Evolutionary conservation across 768 basidiomycete genomes (phyloP).

Genomic region (Antrodiella citrinella): DNA sequence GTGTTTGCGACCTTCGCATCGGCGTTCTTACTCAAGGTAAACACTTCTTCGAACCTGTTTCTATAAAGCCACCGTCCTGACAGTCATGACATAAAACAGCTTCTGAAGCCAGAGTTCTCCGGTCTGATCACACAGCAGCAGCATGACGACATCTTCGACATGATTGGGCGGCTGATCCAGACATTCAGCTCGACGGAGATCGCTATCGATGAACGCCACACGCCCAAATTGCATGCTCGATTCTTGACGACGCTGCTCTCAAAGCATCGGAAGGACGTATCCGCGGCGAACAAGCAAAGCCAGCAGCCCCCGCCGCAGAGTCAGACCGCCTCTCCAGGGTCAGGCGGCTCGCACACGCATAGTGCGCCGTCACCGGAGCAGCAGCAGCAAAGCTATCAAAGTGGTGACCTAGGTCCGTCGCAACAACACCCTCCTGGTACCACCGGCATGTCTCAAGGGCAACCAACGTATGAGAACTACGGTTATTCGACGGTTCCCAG

Average conservation of each 20-base stretch:
- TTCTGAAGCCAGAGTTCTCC: slow-evolving; percentile 70
- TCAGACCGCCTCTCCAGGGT: slow-evolving; percentile 1
- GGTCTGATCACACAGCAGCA: slow-evolving; percentile 50
- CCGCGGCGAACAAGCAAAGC: slow-evolving; percentile 47
- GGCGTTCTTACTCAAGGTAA: slow-evolving; percentile 74
- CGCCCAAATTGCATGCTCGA: slow-evolving; percentile 71
- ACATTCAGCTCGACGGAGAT: slow-evolving; percentile 63
- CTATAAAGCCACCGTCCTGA: too few species aligned
- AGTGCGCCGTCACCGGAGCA: not conserved
- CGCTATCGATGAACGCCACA: slow-evolving; percentile 76
- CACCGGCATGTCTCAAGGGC: not conserved
- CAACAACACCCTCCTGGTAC: not conserved
- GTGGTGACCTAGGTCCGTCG: too few species aligned
- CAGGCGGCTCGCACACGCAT: not conserved
- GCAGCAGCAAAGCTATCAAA: not conserved
- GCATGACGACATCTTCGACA: slow-evolving; percentile 63
- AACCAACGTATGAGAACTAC: not conserved
- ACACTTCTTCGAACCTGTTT: too few species aligned
- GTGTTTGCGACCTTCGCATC: slow-evolving; percentile 77
- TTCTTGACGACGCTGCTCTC: slow-evolving; percentile 70
- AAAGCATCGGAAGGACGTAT: slow-evolving; percentile 61
- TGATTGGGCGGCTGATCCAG: slow-evolving; percentile 66
- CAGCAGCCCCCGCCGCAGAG: slow-evolving; percentile 35
- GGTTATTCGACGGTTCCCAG: not conserved
- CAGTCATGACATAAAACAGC: too few species aligned